phyloP scores from a whole-genome alignment of 108 stramenopile genomes.

The Pseudonitzschia delicatissima region DNA sequence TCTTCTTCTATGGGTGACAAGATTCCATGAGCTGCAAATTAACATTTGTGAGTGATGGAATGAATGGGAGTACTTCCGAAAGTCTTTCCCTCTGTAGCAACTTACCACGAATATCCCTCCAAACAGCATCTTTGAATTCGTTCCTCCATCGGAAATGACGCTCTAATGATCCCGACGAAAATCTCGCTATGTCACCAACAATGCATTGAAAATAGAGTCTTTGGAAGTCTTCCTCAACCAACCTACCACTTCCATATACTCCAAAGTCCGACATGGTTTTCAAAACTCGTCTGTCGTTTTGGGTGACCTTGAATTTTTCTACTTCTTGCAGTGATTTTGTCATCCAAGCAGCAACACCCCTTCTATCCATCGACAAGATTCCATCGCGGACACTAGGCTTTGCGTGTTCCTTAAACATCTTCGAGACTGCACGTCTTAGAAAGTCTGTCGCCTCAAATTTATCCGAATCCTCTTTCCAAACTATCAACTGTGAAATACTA shows the following conservation, averaged over 20 bases:
- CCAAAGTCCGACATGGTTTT: conserved; percentile 49
- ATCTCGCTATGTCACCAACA: conserved; percentile 13
- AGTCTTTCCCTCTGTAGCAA: neutral
- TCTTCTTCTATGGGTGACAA: conserved; percentile 60
- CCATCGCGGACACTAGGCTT: conserved; percentile 7
- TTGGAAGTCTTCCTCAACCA: conserved; percentile 53
- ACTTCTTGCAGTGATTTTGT: conserved; percentile 36
- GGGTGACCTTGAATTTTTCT: conserved; percentile 38
- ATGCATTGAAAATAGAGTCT: conserved; percentile 55
- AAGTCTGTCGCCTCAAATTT: conserved; percentile 41
- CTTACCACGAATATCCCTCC: conserved; percentile 65
- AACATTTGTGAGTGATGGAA: neutral
- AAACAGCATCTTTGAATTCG: conserved; percentile 46
- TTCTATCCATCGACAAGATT: conserved; percentile 28
- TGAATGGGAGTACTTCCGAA: neutral
- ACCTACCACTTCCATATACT: conserved; percentile 50
- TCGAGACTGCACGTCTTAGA: conserved; percentile 42
- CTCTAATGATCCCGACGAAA: conserved; percentile 1
- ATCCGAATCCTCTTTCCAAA: neutral
- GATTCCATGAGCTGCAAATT: conserved; percentile 46
- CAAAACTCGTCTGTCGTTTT: conserved; percentile 53
- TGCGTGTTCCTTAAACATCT: conserved; percentile 65
- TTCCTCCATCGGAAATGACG: conserved; percentile 23
- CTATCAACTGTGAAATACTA: conserved; percentile 41
- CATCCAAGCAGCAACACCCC: conserved; percentile 63